Evolutionary conservation across 164 flowering plant genomes (phyloP).

Genomic region (Malania oleifera): DNA sequence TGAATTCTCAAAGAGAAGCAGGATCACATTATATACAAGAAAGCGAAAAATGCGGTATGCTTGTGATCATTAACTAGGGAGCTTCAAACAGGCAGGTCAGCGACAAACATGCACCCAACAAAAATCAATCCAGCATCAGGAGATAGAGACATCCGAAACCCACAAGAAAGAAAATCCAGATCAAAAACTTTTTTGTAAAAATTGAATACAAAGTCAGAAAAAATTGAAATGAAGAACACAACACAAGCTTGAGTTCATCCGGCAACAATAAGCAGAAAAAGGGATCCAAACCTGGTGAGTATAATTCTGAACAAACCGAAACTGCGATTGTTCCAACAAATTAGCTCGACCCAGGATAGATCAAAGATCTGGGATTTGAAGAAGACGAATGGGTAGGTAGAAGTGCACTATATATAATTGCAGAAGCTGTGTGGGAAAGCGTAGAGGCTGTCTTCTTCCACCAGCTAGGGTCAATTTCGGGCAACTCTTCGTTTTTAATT

Average conservation of each 20-base stretch:
- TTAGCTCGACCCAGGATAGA: conserved; percentile 5
- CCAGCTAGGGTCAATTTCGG: background rate
- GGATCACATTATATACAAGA: background rate
- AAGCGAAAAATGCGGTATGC: background rate
- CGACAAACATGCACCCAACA: background rate
- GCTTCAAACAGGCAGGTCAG: background rate
- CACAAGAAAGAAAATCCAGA: background rate
- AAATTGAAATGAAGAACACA: background rate
- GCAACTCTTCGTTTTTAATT: background rate
- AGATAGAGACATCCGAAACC: background rate
- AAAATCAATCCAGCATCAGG: background rate
- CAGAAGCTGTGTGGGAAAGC: background rate
- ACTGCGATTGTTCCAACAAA: background rate
- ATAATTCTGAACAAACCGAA: background rate
- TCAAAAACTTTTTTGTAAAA: background rate
- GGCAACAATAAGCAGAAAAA: background rate
- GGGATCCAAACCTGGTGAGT: background rate
- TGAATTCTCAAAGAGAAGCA: background rate
- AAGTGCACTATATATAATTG: background rate
- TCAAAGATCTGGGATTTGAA: conserved; percentile 14
- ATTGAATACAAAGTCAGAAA: background rate
- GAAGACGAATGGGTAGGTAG: background rate
- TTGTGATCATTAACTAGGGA: background rate
- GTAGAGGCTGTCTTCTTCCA: too few species aligned
- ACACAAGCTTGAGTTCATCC: background rate